Percentiles rank a stretch among this genome's conserved stretches.
These are phyloP conservation scores for Scheffersomyces ergatensis DNA, from an alignment of 805 yeast genomes.

Conservation along the genomic window DNA sequence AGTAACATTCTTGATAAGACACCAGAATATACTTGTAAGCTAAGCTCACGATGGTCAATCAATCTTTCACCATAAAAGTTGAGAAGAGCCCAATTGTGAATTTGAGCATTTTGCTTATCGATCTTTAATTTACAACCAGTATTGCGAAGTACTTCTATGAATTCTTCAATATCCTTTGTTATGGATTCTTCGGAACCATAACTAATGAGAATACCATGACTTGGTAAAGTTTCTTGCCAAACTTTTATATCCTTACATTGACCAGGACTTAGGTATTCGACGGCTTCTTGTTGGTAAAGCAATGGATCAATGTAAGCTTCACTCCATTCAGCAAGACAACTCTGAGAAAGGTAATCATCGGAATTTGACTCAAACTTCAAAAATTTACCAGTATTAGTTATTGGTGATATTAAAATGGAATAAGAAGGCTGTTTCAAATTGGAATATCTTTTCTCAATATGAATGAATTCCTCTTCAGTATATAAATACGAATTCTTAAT, in stretches of 20 bases:
- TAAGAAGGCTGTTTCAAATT: constrained; percentile 22
- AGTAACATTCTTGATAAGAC: constrained; percentile 43
- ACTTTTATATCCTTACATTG: constrained; percentile 20
- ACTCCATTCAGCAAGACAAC: background rate
- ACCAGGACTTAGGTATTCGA: constrained; percentile 23
- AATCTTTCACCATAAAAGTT: constrained; percentile 39
- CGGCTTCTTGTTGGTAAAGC: background rate
- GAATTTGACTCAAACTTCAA: constrained; percentile 9
- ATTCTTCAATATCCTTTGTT: constrained; percentile 32
- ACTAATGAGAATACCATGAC: constrained; percentile 34
- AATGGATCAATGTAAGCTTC: background rate
- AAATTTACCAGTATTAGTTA: constrained; percentile 4
- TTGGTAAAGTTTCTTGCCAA: constrained; percentile 44
- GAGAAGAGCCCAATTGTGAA: constrained; percentile 51
- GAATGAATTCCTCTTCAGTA: background rate
- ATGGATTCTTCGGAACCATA: constrained; percentile 45
- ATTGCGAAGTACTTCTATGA: constrained; percentile 11
- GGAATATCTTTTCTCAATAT: background rate
- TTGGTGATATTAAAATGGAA: constrained; percentile 29
- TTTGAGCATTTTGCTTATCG: constrained; percentile 27
- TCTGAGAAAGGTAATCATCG: background rate
- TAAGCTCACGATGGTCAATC: constrained; percentile 42
- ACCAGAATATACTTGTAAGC: constrained; percentile 36
- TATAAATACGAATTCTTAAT: background rate
- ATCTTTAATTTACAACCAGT: constrained; percentile 28